Evolutionary conservation across 2,329 filamentous ascomycete species (phyloP), one percentile per base, ranked within the genome.

Genomic region (Diaporthe sp.): DNA sequence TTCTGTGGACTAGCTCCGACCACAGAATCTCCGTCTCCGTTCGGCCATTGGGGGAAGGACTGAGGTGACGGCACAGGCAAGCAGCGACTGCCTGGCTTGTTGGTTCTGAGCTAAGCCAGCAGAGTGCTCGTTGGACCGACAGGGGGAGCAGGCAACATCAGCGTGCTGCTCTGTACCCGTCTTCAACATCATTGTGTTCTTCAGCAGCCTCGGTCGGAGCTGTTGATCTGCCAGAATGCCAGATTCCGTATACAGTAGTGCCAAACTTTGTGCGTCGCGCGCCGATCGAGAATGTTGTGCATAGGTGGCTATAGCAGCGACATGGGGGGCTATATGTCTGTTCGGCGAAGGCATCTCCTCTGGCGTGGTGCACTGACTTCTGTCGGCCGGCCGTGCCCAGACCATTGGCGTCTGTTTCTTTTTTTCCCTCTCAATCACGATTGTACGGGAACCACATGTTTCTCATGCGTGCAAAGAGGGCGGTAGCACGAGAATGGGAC

Each of bases 241-340:
- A 67, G 42, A 64, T 50, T 47, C 33, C 30, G 30, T 67, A 9
- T 19, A 38, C 64, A n/a, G 45, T 67, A 52, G 64, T 40, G 45
- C 47, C 47, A 40, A 54, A 54, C 64, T 38, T 40, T 54, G 45
- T 28, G 61, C 61, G 22, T 52, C 47, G 64, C 47, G 47, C 33
- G 47, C n/a, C 47, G 64, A 54, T 54, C 47, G 47, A 68, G 47
- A 54, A 68, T 68, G 64, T 54, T 68, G 64, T 68, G 47, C 64
- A 68, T 68, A 40, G 64, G 64, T n/a, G 64, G 52, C 67, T 70
- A 58, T 70, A 70, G 28, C 38, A 47, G 17, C 67, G 67, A 45
- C 50, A 57, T 45, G 45, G 57, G 69, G 57, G 57, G 45, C 45
- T 58, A 71, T 71, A 64, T 40, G 33, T 33, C 35, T 45, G 13